A percentile compares a stretch with the other conserved stretches of the same genome.
Evolutionary conservation across 1,139 yeast species (phyloP).

Genomic region (Pichia sp.): DNA sequence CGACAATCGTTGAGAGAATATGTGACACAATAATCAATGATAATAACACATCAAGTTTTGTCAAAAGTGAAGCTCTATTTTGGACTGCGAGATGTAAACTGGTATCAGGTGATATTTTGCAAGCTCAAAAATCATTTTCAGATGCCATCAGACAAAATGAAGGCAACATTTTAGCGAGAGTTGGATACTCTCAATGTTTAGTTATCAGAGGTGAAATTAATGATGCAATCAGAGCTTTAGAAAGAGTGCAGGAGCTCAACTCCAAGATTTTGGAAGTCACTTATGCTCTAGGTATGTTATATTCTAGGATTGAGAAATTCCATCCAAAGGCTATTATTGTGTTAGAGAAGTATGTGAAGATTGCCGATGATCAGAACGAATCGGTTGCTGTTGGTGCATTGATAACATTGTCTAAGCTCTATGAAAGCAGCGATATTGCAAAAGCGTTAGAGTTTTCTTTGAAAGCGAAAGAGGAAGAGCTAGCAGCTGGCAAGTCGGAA

Average conservation of each 20-base stretch:
- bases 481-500: conserved; percentile 31
- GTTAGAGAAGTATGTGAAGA: conserved; percentile 65
- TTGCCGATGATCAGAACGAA: conserved; percentile 53
- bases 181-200: conserved; percentile 87
- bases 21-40: conserved; percentile 43
- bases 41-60: conserved; percentile 31
- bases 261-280: conserved; percentile 71
- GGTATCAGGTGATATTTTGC: conserved; percentile 44
- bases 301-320: conserved; percentile 33
- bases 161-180: conserved; percentile 55
- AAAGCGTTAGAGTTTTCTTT: conserved; percentile 51
- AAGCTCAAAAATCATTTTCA: conserved; percentile 67
- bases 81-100: conserved; percentile 84
- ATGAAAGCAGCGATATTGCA: conserved; percentile 55
- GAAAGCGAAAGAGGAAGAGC: conserved; percentile 48
- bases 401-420: conserved; percentile 56
- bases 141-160: conserved; percentile 63
- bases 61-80: conserved; percentile 71
- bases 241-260: conserved; percentile 58
- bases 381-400: conserved; percentile 64
- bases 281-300: conserved; percentile 68
- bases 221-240: conserved; percentile 83
- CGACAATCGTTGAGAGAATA: conserved; percentile 50
- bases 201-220: conserved; percentile 65
- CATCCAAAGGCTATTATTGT: conserved; percentile 50